A percentile compares a stretch with the other conserved stretches of the same genome.
These are phyloP conservation scores for Begonia loranthoides DNA, from an alignment of 306 rosid species.

Conservation along the genomic window DNA sequence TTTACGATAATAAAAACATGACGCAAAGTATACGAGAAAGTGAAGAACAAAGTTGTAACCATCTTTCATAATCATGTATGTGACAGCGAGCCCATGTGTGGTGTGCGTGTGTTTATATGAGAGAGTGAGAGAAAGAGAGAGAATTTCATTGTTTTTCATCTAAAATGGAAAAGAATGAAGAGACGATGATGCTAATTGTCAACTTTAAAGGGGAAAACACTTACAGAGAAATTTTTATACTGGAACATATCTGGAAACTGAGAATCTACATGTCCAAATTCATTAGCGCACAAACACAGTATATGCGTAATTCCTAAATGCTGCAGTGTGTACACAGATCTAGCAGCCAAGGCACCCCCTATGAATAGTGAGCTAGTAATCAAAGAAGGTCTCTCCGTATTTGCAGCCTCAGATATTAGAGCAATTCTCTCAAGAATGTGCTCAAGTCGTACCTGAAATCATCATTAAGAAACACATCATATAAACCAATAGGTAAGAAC, in stretches of 20 bases:
- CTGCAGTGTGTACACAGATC: conserved; percentile 78
- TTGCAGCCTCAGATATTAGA: conserved; percentile 88
- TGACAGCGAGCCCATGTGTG: too few species aligned
- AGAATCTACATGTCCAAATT: conserved; percentile 92
- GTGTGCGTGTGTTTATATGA: background rate
- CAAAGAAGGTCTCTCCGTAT: conserved; percentile 73
- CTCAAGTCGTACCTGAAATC: conserved; percentile 81
- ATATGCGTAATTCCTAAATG: conserved; percentile 70
- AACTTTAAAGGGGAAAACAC: conserved; percentile 6
- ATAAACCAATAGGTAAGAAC: too few species aligned
- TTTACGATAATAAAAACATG: too few species aligned
- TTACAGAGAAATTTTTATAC: conserved; percentile 74
- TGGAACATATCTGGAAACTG: conserved; percentile 69
- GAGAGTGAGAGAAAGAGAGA: background rate
- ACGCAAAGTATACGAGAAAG: too few species aligned
- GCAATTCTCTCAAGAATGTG: conserved; percentile 91
- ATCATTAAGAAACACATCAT: conserved; percentile 1
- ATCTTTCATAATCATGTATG: too few species aligned
- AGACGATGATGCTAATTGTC: too few species aligned
- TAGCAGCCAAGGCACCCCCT: conserved; percentile 89
- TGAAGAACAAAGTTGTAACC: too few species aligned
- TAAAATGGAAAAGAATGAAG: too few species aligned
- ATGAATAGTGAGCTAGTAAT: conserved; percentile 59
- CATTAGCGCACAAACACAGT: conserved; percentile 82
- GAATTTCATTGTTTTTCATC: too few species aligned